Conservation (phyloP, 441 rosid species). For the Viola pubescens region DNA sequence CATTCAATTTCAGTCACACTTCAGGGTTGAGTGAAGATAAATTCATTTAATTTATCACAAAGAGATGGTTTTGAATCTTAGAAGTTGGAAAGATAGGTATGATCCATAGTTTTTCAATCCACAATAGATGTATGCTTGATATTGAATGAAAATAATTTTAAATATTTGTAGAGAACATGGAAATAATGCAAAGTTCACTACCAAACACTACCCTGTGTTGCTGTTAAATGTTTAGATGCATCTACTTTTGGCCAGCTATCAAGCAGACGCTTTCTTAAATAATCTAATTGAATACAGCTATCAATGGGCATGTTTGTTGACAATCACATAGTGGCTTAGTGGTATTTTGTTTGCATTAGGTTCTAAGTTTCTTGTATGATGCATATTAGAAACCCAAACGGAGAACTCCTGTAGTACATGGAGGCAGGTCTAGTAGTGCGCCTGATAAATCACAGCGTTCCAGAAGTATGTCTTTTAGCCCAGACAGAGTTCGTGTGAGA, state of each 20-base stretch:
- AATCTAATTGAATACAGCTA: constrained; percentile 1
- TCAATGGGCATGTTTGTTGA: neutral
- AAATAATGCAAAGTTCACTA: too few species aligned
- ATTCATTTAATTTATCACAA: too few species aligned
- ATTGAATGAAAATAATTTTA: too few species aligned
- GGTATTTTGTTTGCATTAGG: constrained; percentile 1
- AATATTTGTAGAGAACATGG: too few species aligned
- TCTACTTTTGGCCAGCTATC: neutral
- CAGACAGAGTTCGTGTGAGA: constrained; percentile 88
- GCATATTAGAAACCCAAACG: constrained; percentile 82
- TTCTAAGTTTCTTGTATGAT: constrained; percentile 17
- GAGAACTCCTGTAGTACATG: constrained; percentile 60
- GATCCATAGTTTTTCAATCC: too few species aligned
- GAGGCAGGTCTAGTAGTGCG: constrained; percentile 70
- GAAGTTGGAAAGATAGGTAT: too few species aligned
- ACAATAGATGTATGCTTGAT: too few species aligned
- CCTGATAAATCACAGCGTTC: constrained; percentile 93
- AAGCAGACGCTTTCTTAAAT: neutral
- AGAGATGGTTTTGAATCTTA: too few species aligned
- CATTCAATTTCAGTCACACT: too few species aligned
- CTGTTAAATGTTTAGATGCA: neutral
- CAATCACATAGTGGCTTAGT: constrained; percentile 8
- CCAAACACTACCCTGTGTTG: too few species aligned
- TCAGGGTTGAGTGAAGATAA: too few species aligned
- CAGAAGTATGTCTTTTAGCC: constrained; percentile 92